Evolutionary conservation across 1,284 basidiomycete genomes (phyloP), one percentile per base, ranked within the genome.

Genomic region (Cryptococcus amylolentus): DNA sequence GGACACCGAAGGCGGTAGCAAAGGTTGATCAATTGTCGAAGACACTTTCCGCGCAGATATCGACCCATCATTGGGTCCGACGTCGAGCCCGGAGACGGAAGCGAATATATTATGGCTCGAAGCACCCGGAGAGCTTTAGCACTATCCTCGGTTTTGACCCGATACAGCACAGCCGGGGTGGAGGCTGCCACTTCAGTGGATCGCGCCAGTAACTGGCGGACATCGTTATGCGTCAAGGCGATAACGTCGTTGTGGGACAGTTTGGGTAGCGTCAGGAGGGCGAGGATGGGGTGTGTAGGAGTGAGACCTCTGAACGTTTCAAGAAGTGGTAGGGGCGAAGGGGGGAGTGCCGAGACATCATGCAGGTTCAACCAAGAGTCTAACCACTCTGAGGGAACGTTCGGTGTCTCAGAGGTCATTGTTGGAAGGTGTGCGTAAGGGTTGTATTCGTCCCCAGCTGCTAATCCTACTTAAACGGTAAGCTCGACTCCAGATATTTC

Each of bases 201-300:
- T 4, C 59, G 31, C 18, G 49, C 44, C 26, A 61, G 51, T 7
- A 61, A 18, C 9, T 35, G 14, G 5, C 50, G 10, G 8, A 57
- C 18, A 42, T 61, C 59, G n/a, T 41, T 26, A 46, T 61, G 59
- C 40, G 48, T 26, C n/a, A 61, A 79, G 1, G 83, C 82, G 5
- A 35, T 27, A 51, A 65, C 58, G 54, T 65, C 64, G 45, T 42
- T 47, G 31, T 59, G 60, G 38, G 62, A 55, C 54, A 63, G 58
- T 45, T 64, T 62, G 35, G 44, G 47, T 10, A 69, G 51, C 16
- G 56, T 61, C 8, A 61, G 51, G 2, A 63, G 51, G 4, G 61
- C 61, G 31, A 60, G 56, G 12, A 63, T 26, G 20, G 61, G 61
- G 48, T 60, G 53, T 16, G 61, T 53, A 10, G 39, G 27, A 13